These are phyloP conservation scores for Nakazawaea sp. DNA, from an alignment of 805 yeast genomes.

Conservation along the genomic window DNA sequence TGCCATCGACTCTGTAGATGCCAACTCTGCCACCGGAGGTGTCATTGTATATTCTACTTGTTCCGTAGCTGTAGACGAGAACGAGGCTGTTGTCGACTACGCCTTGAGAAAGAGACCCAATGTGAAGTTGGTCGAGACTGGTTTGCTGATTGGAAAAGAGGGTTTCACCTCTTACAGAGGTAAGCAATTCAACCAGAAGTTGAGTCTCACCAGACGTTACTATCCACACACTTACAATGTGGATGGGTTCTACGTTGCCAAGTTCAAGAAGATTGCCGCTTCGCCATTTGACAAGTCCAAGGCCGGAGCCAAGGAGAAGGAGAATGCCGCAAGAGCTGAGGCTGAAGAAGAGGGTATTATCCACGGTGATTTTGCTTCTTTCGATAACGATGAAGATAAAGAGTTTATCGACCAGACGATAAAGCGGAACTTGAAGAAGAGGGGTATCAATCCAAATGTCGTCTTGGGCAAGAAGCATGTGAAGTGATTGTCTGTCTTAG, in stretches of 20 bases:
- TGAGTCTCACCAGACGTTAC: slow-evolving; percentile 85
- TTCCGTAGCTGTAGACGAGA: slow-evolving; percentile 97
- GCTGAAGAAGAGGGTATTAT: slow-evolving; percentile 77
- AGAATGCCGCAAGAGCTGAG: slow-evolving; percentile 72
- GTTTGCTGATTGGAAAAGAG: slow-evolving; percentile 88
- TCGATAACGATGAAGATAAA: slow-evolving; percentile 71
- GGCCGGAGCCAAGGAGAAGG: slow-evolving; percentile 87
- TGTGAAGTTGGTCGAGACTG: slow-evolving; percentile 89
- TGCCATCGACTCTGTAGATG: slow-evolving; percentile 97
- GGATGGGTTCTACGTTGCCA: slow-evolving; percentile 97
- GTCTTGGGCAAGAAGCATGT: slow-evolving; percentile 14
- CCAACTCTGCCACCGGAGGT: slow-evolving; percentile 88
- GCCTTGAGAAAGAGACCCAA: slow-evolving; percentile 95
- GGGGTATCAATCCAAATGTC: slow-evolving; percentile 63
- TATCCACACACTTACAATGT: slow-evolving; percentile 98
- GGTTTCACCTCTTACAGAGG: slow-evolving; percentile 95
- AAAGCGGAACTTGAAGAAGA: slow-evolving; percentile 56
- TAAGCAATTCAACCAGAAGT: slow-evolving; percentile 72
- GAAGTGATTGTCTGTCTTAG: no score
- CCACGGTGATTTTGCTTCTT: slow-evolving; percentile 78
- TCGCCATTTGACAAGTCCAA: slow-evolving; percentile 79
- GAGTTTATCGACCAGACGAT: slow-evolving; percentile 64
- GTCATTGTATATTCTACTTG: slow-evolving; percentile 95
- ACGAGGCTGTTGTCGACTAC: slow-evolving; percentile 97
- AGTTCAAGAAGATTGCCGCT: slow-evolving; percentile 84